phyloP scores from a whole-genome alignment of 1,139 yeast genomes.

The Saccharomyces hybrid region DNA sequence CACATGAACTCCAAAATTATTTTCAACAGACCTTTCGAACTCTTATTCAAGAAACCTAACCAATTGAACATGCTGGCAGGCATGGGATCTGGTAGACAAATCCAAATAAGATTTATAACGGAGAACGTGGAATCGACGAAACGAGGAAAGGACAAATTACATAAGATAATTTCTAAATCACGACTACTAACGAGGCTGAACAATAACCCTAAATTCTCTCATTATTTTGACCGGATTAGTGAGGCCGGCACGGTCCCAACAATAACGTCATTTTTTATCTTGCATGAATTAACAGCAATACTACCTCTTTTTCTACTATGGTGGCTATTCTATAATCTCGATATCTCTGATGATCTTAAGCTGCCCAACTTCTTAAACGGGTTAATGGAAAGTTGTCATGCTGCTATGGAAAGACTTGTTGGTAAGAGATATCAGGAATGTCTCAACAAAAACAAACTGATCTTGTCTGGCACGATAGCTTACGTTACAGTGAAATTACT shows the following conservation, averaged over 20 bases:
- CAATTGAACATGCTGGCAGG: neutral
- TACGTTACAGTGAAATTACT: slow-evolving; percentile 64
- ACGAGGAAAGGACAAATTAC: slow-evolving; percentile 15
- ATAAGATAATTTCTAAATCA: slow-evolving; percentile 22
- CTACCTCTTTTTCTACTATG: slow-evolving; percentile 71
- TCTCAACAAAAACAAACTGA: slow-evolving; percentile 32
- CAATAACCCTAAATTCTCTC: slow-evolving; percentile 18
- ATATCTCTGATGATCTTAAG: slow-evolving; percentile 35
- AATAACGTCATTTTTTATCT: slow-evolving; percentile 61
- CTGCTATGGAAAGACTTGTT: slow-evolving; percentile 26
- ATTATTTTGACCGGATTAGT: slow-evolving; percentile 22
- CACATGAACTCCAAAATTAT: neutral
- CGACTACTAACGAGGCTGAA: slow-evolving; percentile 19
- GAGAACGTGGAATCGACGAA: neutral
- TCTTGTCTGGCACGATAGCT: slow-evolving; percentile 83
- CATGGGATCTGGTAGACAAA: neutral
- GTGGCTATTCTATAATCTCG: slow-evolving; percentile 59
- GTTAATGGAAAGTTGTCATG: slow-evolving; percentile 20
- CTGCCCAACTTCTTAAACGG: slow-evolving; percentile 19
- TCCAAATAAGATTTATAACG: neutral
- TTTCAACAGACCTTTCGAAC: neutral
- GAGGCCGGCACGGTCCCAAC: slow-evolving; percentile 57
- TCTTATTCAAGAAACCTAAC: neutral
- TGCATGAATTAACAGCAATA: slow-evolving; percentile 85
- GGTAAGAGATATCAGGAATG: slow-evolving; percentile 21